phyloP scores from a whole-genome alignment of 208 protist genomes.

The Wallacemonas sp. region DNA sequence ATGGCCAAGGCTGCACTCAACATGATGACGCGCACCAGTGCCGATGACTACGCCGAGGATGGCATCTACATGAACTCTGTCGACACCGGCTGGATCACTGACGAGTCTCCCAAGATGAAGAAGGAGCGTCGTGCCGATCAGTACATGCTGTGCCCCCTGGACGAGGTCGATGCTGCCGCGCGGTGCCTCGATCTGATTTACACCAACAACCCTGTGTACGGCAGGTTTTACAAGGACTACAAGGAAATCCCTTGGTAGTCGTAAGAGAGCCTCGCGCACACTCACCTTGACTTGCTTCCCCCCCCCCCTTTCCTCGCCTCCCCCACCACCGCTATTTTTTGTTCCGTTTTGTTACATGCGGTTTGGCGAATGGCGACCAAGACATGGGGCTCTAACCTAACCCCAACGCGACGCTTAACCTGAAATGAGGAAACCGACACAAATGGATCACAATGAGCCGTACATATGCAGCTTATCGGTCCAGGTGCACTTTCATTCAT shows the following conservation, averaged over 20 bases:
- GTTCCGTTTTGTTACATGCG: too few relatives aligned
- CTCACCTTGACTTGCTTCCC: too few relatives aligned
- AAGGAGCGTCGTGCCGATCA: conserved; percentile 71
- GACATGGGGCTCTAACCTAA: too few relatives aligned
- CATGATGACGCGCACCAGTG: conserved; percentile 97
- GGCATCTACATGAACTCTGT: conserved; percentile 98
- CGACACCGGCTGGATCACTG: conserved; percentile 98
- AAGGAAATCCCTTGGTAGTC: conserved; percentile 83
- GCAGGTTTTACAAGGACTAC: conserved; percentile 93
- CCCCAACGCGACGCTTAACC: too few relatives aligned
- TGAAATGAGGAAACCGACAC: too few relatives aligned
- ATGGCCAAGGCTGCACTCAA: conserved; percentile 99
- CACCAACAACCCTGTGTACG: conserved; percentile 67
- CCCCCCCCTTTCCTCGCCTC: too few relatives aligned
- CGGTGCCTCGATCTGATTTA: conserved; percentile 96
- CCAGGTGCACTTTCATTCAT: too few relatives aligned
- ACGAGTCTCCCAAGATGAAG: conserved; percentile 92
- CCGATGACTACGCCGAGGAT: conserved; percentile 84
- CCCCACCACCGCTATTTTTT: too few relatives aligned
- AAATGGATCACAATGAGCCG: too few relatives aligned
- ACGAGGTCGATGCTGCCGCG: conserved; percentile 96
- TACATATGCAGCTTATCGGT: too few relatives aligned
- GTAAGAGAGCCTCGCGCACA: background rate
- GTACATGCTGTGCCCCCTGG: conserved; percentile 85
- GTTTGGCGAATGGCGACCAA: too few relatives aligned